Conservation (phyloP, 2,329 filamentous ascomycete genomes). For the Bertia moriformis region DNA sequence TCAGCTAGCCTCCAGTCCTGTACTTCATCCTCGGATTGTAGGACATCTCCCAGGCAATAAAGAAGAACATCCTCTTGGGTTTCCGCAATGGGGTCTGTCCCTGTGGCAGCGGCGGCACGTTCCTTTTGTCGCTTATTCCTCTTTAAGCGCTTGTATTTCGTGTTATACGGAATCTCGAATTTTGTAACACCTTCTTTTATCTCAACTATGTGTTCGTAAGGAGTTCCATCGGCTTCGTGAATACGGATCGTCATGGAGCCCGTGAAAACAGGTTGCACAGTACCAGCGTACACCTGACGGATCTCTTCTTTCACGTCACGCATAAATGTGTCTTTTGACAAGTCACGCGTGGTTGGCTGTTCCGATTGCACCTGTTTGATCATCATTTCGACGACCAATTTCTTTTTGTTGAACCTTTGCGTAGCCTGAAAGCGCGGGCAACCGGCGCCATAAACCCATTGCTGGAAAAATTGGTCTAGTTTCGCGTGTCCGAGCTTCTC, state of each 20-base stretch:
- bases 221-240: constrained; percentile 93
- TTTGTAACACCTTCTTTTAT: constrained; percentile 76
- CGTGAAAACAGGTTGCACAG: constrained; percentile 69
- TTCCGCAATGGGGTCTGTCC: constrained; percentile 46
- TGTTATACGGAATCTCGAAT: constrained; percentile 95
- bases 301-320: constrained; percentile 70
- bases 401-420: constrained; percentile 94
- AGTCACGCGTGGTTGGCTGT: constrained; percentile 27
- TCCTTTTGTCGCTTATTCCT: constrained; percentile 72
- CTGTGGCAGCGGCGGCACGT: constrained; percentile 48
- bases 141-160: constrained; percentile 96
- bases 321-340: constrained; percentile 66
- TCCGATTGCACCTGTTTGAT: constrained; percentile 62
- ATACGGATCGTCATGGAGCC: constrained; percentile 96
- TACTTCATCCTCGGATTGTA: constrained; percentile 70
- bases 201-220: constrained; percentile 94
- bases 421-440: constrained; percentile 78
- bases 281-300: constrained; percentile 52
- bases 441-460: constrained; percentile 81
- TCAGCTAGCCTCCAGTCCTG: constrained; percentile 73
- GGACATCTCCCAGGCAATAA: constrained; percentile 82
- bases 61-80: constrained; percentile 69
- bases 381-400: constrained; percentile 81
- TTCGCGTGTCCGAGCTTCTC: constrained; percentile 80
- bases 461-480: constrained; percentile 79